These are phyloP conservation scores for Trichomonas tenax DNA, from an alignment of 208 protist genomes.

Conservation along the genomic window DNA sequence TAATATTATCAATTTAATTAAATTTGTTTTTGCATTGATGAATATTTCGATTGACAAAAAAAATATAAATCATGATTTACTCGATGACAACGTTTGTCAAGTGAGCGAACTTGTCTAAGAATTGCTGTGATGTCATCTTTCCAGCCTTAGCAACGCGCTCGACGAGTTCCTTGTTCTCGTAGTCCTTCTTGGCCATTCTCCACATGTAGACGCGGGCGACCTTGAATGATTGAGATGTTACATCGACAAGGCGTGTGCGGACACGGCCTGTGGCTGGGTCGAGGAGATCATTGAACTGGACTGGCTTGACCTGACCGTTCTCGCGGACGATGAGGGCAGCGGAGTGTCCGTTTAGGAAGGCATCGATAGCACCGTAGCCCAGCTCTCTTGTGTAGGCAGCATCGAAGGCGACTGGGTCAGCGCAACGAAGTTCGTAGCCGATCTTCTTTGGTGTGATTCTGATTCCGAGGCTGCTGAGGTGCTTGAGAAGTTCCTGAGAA, in stretches of 20 bases:
- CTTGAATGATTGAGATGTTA: conserved; percentile 23
- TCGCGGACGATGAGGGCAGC: background rate
- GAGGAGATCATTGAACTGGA: conserved; percentile 3
- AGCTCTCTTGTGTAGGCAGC: conserved; percentile 29
- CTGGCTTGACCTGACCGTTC: background rate
- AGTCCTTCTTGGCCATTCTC: conserved; percentile 19
- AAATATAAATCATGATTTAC: background rate
- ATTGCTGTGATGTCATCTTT: background rate
- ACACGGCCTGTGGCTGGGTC: background rate
- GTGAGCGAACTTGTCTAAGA: background rate
- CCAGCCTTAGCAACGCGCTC: background rate
- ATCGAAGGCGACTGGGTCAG: conserved; percentile 28
- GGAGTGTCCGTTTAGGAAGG: background rate
- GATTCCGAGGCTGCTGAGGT: background rate
- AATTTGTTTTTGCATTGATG: too few species aligned
- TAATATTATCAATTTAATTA: too few species aligned
- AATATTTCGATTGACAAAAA: background rate
- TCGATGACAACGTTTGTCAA: background rate
- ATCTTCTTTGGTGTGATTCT: conserved; percentile 26
- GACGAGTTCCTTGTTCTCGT: background rate
- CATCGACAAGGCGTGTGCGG: background rate
- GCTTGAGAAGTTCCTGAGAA: conserved; percentile 21
- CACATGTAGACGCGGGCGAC: conserved; percentile 30
- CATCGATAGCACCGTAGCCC: conserved; percentile 22
- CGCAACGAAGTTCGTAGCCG: conserved; percentile 31